A percentile compares a stretch with the other conserved stretches of the same genome.
These are phyloP conservation scores for Trypanosoma conorhini DNA, from an alignment of 208 protist species.

Conservation along the genomic window DNA sequence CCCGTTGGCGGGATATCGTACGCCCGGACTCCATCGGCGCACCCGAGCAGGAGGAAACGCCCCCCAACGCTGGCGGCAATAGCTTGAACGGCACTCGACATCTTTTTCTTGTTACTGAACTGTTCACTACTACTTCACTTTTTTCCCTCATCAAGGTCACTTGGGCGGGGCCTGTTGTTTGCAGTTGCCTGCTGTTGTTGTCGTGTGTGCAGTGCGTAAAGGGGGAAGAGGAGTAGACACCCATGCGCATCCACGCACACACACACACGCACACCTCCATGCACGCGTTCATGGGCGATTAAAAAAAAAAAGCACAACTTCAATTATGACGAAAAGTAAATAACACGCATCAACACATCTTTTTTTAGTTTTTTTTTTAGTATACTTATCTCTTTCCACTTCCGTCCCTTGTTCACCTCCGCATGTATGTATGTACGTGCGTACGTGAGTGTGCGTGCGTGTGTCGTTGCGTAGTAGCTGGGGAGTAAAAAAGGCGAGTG, in stretches of 20 bases:
- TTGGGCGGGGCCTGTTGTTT: background rate
- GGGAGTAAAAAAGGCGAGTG: background rate
- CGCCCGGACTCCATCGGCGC: slow-evolving; percentile 15
- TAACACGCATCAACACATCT: background rate
- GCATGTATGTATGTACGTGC: no score
- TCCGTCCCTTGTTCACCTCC: background rate
- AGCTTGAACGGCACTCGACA: slow-evolving; percentile 17
- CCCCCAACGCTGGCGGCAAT: slow-evolving; percentile 19
- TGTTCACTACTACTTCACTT: background rate
- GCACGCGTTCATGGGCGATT: background rate
- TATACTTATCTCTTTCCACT: no score
- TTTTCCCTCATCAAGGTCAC: background rate
- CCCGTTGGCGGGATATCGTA: slow-evolving; percentile 10
- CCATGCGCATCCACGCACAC: background rate
- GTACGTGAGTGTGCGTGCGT: background rate
- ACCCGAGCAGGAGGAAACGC: slow-evolving; percentile 24
- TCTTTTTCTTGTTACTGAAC: background rate
- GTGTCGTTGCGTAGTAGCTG: background rate
- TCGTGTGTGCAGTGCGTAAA: background rate
- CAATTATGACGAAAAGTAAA: background rate
- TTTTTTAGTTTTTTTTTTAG: background rate
- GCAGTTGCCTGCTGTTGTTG: background rate
- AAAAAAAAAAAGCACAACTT: background rate
- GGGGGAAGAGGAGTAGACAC: background rate
- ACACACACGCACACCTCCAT: background rate